A percentile compares a stretch with the other conserved stretches of the same genome.
These are phyloP conservation scores for Cicer judaicum DNA, from an alignment of 306 rosid species.

Conservation along the genomic window DNA sequence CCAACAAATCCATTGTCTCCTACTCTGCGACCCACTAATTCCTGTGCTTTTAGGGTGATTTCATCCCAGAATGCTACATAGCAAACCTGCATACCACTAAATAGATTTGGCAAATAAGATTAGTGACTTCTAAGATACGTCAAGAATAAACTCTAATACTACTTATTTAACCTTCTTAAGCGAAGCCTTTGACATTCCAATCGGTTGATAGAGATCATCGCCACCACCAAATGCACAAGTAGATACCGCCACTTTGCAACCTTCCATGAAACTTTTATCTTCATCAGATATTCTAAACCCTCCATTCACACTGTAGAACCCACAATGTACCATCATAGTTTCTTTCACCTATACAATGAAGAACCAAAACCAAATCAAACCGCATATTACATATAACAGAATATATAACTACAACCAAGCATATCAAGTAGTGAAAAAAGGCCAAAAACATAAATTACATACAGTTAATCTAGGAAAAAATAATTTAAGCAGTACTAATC, in stretches of 20 bases:
- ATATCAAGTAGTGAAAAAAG: constrained; percentile 9
- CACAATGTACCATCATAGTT: constrained; percentile 74
- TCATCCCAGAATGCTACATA: constrained; percentile 99
- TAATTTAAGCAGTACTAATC: constrained; percentile 42
- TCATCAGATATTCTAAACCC: constrained; percentile 79
- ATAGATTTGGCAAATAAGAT: constrained; percentile 51
- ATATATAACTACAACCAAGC: constrained; percentile 41
- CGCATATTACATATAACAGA: constrained; percentile 2
- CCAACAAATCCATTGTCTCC: constrained; percentile 76
- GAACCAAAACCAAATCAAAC: constrained; percentile 33
- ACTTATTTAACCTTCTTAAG: constrained; percentile 67
- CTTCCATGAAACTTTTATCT: constrained; percentile 70
- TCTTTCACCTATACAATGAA: constrained; percentile 65
- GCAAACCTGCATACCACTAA: constrained; percentile 80
- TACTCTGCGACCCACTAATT: constrained; percentile 60
- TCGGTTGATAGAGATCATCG: constrained; percentile 98
- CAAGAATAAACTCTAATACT: constrained; percentile 32
- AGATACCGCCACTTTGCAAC: constrained; percentile 80
- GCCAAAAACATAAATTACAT: constrained; percentile 1
- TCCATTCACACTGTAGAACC: constrained; percentile 77
- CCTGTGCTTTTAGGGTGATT: constrained; percentile 75
- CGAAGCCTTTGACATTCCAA: constrained; percentile 84
- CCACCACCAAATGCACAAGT: constrained; percentile 99
- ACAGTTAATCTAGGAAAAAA: neutral
- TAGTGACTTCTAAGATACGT: constrained; percentile 37